Evolutionary conservation across 2,329 filamentous ascomycete species (phyloP).

Genomic region (Taxawa tesnikishii): DNA sequence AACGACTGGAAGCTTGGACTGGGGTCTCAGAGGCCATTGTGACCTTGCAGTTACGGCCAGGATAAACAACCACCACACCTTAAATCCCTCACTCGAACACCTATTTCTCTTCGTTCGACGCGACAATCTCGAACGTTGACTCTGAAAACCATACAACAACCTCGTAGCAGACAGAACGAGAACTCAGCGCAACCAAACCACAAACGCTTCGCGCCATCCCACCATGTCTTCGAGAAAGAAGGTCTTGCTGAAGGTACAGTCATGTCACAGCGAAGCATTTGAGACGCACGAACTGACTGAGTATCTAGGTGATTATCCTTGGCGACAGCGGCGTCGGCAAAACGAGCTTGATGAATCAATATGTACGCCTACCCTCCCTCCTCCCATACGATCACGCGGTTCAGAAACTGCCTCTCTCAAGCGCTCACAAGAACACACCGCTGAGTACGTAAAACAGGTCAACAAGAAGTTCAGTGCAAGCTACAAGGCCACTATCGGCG

Average conservation of each 20-base stretch:
- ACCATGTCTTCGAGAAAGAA: slow-evolving; percentile 26
- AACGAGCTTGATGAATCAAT: slow-evolving; percentile 99
- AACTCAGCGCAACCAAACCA: too few relatives aligned
- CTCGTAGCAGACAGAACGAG: too few relatives aligned
- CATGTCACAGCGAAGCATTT: too few relatives aligned
- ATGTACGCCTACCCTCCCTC: slow-evolving; percentile 51
- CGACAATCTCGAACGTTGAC: too few relatives aligned
- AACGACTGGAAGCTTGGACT: too few relatives aligned
- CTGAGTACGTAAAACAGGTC: slow-evolving; percentile 56
- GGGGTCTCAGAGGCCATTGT: too few relatives aligned
- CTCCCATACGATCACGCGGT: neutral
- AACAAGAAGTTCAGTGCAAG: slow-evolving; percentile 99
- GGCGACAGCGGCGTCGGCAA: slow-evolving; percentile 98
- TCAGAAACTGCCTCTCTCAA: neutral
- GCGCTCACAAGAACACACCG: slow-evolving; percentile 1
- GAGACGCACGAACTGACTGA: too few relatives aligned
- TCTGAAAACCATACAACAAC: too few relatives aligned
- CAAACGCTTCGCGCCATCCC: slow-evolving; percentile 2
- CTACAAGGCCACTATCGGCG: slow-evolving; percentile 98
- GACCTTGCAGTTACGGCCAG: too few relatives aligned
- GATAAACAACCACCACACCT: too few relatives aligned
- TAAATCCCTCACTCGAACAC: too few relatives aligned
- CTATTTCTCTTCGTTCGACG: too few relatives aligned
- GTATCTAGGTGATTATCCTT: slow-evolving; percentile 98
- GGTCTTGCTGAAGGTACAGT: slow-evolving; percentile 22